Base-by-base conservation (phyloP, 2,329 filamentous ascomycete genomes). In the Fusarium sp. region DNA sequence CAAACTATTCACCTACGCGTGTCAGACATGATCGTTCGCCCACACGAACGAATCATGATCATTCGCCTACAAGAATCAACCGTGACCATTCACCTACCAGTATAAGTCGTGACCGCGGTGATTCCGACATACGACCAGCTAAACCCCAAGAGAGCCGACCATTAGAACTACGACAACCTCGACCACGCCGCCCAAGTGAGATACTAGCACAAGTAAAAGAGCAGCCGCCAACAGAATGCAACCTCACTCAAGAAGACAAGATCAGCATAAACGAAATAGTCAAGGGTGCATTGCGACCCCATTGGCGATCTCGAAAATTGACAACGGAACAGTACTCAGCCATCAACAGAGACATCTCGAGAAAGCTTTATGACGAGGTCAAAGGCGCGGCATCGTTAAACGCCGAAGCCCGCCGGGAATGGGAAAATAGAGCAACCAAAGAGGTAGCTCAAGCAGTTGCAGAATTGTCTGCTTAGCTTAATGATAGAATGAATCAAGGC, bases 251-350 rank as follows among this genome's bases (percentile, higher is more conserved):
- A 24, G 90, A 92, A 67, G 91, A 92, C 67, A 99, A 99, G 78
- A 90, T 92, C 70, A 93, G 90, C 75, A 91, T 99, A 68, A 95
- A 94, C 76, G 90, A 90, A 71, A 93, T 98, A 80, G 96, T 98
- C 71, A 92, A 93, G 68, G 83, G 86, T 41, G 93, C 92, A 7
- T 83, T 99, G 43, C 92, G 92, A 71, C 93, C 94, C 32, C 87
- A 93, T 69, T 98, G 95, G 83, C 87, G 90, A 65, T 90, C 90
- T 41, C 90, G 91, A 71, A 87, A 90, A 66, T 86, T 98, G 65
- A 93, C 90, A 19, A 92, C 94, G 71, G 92, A 97, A 62, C 91
- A 97, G 78, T 99, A 97, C 78, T 95, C 93, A 4, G 89, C 89
- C 57, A 97, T 98, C 79, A 98, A 98, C 76, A 90, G 94, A 65